Conservation (phyloP, 2,329 filamentous ascomycete species). For the Rosellinia necatrix region DNA sequence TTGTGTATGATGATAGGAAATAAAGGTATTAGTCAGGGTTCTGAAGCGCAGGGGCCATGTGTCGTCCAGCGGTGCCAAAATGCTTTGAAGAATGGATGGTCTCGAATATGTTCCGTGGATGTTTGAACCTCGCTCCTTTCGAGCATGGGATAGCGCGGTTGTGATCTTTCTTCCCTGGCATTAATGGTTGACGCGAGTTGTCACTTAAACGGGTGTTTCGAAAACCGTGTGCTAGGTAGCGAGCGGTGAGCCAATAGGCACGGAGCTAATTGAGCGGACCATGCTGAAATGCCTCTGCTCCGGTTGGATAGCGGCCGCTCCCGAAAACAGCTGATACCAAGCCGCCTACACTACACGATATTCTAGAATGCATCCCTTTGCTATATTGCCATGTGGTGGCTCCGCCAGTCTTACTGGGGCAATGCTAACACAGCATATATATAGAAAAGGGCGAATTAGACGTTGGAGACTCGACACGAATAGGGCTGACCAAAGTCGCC, state of each 20-base stretch:
- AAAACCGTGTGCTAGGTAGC: neutral
- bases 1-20: neutral
- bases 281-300: constrained; percentile 1
- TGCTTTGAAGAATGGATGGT: neutral
- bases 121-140: neutral
- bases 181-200: neutral
- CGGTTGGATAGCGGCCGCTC: constrained; percentile 22
- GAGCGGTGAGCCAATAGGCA: constrained; percentile 7
- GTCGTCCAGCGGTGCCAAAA: neutral
- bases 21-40: neutral
- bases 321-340: constrained; percentile 22
- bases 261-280: constrained; percentile 3
- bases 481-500: constrained; percentile 10
- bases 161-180: neutral
- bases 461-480: neutral
- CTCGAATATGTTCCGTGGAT: neutral
- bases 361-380: no score
- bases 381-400: neutral
- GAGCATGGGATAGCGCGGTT: neutral
- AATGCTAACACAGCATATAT: constrained; percentile 10
- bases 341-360: neutral
- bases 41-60: constrained; percentile 1
- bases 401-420: neutral
- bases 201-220: constrained; percentile 12
- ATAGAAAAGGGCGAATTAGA: constrained; percentile 11